A percentile compares a stretch with the other conserved stretches of the same genome.
These are phyloP conservation scores for Neofusicoccum sp. DNA, from an alignment of 2,329 filamentous ascomycete species.

Conservation along the genomic window DNA sequence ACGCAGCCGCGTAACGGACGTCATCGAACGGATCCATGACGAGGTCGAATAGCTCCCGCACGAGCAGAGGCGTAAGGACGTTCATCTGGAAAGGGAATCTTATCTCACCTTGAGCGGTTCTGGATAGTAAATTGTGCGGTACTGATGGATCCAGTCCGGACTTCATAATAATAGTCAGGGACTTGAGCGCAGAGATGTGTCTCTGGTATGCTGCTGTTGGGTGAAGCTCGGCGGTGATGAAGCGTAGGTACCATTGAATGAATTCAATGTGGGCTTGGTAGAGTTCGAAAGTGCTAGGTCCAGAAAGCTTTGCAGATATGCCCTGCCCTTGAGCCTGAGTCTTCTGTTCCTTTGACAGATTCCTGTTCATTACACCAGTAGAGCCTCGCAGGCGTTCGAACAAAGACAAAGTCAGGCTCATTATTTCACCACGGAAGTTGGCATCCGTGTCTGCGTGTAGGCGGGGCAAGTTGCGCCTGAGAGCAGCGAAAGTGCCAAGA, in stretches of 20 bases:
- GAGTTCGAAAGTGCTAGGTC: constrained; percentile 22
- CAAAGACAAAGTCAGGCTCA: constrained; percentile 74
- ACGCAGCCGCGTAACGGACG: constrained; percentile 63
- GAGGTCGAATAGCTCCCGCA: constrained; percentile 73
- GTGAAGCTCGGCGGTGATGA: constrained; percentile 72
- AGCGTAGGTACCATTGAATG: constrained; percentile 72
- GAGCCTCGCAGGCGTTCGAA: constrained; percentile 65
- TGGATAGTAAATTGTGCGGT: constrained; percentile 42
- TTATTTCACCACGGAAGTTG: constrained; percentile 79
- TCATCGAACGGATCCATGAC: constrained; percentile 92
- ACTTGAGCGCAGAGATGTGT: constrained; percentile 78
- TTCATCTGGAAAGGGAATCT: constrained; percentile 54
- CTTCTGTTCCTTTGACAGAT: constrained; percentile 1
- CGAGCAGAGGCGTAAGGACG: constrained; percentile 48
- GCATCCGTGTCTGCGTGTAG: constrained; percentile 85
- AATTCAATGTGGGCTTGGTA: constrained; percentile 63
- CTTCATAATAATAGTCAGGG: constrained; percentile 67
- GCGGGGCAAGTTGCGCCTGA: constrained; percentile 67
- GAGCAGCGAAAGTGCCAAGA: constrained; percentile 59
- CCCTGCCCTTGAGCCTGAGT: background rate
- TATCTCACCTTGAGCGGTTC: constrained; percentile 51
- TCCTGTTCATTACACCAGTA: constrained; percentile 35
- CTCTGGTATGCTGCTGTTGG: constrained; percentile 88
- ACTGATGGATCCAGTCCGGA: constrained; percentile 65
- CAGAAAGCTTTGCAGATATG: background rate